Evolutionary conservation across 2,329 filamentous ascomycete species (phyloP), one percentile per base, ranked within the genome.

Genomic region (Fusarium clavum): DNA sequence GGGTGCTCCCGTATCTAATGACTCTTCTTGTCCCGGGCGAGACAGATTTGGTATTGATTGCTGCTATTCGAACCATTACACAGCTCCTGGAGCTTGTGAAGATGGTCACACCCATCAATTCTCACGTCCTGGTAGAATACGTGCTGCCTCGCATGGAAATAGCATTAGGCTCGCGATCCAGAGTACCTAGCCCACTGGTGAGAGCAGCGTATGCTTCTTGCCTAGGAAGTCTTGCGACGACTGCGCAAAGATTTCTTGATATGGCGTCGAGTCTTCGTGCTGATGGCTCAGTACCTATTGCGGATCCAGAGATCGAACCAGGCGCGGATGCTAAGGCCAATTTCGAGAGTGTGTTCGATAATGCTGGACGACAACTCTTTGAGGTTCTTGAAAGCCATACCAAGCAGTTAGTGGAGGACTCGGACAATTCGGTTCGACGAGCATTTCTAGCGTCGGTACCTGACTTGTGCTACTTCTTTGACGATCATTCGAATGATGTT

Each of bases 391-490:
- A 98, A 79, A 85, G 86, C 10, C 94, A 98, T 76, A 96, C 94
- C 3, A 98, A 97, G 78, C 88, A 92, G 18, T 86, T 99, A 12
- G 88, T 99, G 24, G 97, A 96, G 51, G 97, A 99, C 75, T 83
- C 87, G 0, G 92, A 98, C 75, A 88, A 93, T 8, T 91, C 93
- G 38, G 97, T 99, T 24, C 91, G 94, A 46, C 88, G 96, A 64
- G 94, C 96, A 2, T 98, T 99, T 76, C 83, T 99, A 46, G 92
- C 92, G 11, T 98, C 96, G 10, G 94, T 99, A 0, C 92, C 94
- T 1, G 93, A 94, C 67, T 85, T 99, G 2, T 99, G 96, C 77
- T 90, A 98, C 71, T 98, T 99, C 80, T 98, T 99, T 72, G 94
- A 92, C 65, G 87, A 91, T n/a, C 92, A 94, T 76, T 92, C 95